phyloP scores from a whole-genome alignment of 139 green algal species.

The Haematococcus sp. region DNA sequence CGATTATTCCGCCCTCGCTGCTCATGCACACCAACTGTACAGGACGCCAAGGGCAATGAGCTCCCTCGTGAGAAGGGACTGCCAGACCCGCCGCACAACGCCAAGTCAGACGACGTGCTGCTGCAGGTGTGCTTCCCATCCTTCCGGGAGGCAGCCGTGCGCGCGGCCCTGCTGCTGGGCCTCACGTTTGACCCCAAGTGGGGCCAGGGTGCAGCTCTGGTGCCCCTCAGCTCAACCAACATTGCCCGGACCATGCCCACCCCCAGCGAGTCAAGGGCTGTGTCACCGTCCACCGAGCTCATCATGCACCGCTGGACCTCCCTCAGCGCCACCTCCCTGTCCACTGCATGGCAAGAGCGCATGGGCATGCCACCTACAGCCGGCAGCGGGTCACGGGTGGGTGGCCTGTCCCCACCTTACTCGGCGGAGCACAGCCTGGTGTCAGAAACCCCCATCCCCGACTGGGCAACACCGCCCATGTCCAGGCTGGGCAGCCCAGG shows the following conservation, averaged over 20 bases:
- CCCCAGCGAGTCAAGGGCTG: no score
- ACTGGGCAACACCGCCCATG: no score
- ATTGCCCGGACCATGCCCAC: constrained; percentile 1
- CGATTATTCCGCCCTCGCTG: no score
- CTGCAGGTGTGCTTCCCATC: constrained; percentile 19
- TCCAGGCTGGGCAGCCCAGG: no score
- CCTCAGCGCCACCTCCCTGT: no score
- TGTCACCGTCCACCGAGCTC: background rate
- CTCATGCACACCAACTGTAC: no score
- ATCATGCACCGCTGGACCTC: background rate
- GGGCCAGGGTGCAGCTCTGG: constrained; percentile 3
- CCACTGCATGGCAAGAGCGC: no score
- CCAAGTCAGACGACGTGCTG: background rate
- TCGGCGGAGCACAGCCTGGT: no score
- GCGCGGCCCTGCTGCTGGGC: constrained; percentile 25
- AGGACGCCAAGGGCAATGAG: constrained; percentile 3
- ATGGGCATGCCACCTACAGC: no score
- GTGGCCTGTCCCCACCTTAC: no score
- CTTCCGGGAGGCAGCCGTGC: constrained; percentile 19
- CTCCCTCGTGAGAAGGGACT: background rate
- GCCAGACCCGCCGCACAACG: background rate
- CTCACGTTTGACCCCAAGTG: constrained; percentile 33
- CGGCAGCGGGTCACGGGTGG: no score
- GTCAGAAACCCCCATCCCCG: no score
- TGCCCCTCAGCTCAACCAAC: constrained; percentile 7